Conservation (phyloP, 2,329 filamentous ascomycete species). For the Ceratocystis alfenasii region DNA sequence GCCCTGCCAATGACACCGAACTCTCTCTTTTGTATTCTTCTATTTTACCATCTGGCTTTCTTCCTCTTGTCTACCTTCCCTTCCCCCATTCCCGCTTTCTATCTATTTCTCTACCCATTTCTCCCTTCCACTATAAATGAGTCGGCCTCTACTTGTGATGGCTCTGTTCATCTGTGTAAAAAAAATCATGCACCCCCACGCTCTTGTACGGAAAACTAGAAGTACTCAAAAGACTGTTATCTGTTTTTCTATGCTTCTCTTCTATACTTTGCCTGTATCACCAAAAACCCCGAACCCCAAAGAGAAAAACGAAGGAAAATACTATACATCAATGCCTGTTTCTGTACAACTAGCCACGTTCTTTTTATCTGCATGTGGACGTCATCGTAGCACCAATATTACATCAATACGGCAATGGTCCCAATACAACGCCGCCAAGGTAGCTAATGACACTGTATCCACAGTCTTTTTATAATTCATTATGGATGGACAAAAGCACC, state of each 20-base stretch:
- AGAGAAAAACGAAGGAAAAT: neutral
- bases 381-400: neutral
- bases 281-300: neutral
- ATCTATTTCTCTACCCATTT: neutral
- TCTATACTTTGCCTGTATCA: neutral
- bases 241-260: neutral
- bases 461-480: no score
- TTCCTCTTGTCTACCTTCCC: neutral
- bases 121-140: neutral
- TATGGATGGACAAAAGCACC: no score
- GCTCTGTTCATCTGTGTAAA: neutral
- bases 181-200: neutral
- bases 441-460: no score
- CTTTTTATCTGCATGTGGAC: neutral
- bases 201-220: neutral
- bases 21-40: conserved; percentile 1
- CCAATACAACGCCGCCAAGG: neutral
- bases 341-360: neutral
- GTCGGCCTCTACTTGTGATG: neutral
- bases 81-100: neutral
- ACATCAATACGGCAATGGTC: neutral
- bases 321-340: neutral
- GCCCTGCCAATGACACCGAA: conserved; percentile 4
- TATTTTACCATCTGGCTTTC: neutral
- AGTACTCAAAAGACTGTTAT: neutral